These are phyloP conservation scores for Pisolithus tinctorius DNA, from an alignment of 768 basidiomycete species.

Conservation along the genomic window DNA sequence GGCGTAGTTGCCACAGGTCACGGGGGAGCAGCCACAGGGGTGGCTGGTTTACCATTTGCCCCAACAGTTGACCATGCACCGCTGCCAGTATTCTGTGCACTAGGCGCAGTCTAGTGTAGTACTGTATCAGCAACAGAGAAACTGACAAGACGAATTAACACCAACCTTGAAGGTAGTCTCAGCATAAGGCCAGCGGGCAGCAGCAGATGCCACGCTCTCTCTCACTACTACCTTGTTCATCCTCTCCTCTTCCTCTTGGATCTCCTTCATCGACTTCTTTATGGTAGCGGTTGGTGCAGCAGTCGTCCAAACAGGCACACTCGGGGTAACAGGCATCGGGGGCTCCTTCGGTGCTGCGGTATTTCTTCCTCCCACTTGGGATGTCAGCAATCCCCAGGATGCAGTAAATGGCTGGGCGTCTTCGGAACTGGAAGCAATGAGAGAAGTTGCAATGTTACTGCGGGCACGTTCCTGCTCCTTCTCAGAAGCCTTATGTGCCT, in stretches of 20 bases:
- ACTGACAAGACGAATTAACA: constrained; percentile 7
- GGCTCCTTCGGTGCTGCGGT: constrained; percentile 37
- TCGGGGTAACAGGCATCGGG: constrained; percentile 25
- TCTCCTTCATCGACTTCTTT: constrained; percentile 98
- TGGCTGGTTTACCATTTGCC: constrained; percentile 53
- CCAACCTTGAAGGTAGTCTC: constrained; percentile 71
- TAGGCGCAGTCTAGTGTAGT: constrained; percentile 26
- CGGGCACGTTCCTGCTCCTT: constrained; percentile 65
- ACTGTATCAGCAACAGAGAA: constrained; percentile 3
- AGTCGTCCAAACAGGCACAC: constrained; percentile 67
- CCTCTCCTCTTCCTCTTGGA: constrained; percentile 94
- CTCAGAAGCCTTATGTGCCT: constrained; percentile 70
- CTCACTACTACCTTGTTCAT: constrained; percentile 64
- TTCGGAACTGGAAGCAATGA: constrained; percentile 37
- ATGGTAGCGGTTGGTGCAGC: constrained; percentile 43
- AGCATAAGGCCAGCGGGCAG: constrained; percentile 67
- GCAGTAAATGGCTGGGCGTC: constrained; percentile 57
- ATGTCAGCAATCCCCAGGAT: constrained; percentile 84
- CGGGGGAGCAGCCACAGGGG: constrained; percentile 22
- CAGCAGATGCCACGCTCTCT: constrained; percentile 50
- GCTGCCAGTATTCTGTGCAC: constrained; percentile 33
- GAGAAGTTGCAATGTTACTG: constrained; percentile 23
- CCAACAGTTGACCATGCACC: constrained; percentile 88
- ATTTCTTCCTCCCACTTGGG: constrained; percentile 60
- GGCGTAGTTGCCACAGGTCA: constrained; percentile 30